These are phyloP conservation scores for Parathielavia hyrcaniae DNA, from an alignment of 495 filamentous ascomycete species.

Conservation along the genomic window DNA sequence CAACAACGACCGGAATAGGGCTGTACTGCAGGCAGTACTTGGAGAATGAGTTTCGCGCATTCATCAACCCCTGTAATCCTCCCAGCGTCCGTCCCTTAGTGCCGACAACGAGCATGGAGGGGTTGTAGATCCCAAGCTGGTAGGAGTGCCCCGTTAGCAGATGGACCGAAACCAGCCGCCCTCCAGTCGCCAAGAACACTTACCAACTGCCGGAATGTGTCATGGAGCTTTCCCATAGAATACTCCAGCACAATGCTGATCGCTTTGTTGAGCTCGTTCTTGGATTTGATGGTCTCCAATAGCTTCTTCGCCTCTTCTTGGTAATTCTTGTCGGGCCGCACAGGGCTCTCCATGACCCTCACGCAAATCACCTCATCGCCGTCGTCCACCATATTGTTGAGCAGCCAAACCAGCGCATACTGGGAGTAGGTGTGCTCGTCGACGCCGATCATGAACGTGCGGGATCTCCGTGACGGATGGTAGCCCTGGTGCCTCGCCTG, in stretches of 20 bases:
- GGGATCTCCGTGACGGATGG: conserved; percentile 70
- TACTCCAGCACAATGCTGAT: conserved; percentile 87
- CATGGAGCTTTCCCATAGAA: conserved; percentile 83
- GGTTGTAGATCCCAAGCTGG: conserved; percentile 90
- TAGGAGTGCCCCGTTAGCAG: background rate
- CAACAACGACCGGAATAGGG: conserved; percentile 94
- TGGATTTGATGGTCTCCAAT: conserved; percentile 71
- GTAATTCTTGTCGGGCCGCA: conserved; percentile 71
- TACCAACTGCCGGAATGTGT: conserved; percentile 90
- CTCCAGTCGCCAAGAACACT: background rate
- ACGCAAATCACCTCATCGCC: conserved; percentile 95
- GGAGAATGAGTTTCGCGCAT: conserved; percentile 74
- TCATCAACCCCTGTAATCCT: conserved; percentile 83
- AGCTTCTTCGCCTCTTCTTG: conserved; percentile 70
- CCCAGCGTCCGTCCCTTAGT: conserved; percentile 81
- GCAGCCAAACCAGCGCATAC: conserved; percentile 87
- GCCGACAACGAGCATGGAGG: conserved; percentile 90
- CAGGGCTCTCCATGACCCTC: conserved; percentile 80
- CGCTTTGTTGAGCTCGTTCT: conserved; percentile 77
- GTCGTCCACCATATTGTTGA: conserved; percentile 92
- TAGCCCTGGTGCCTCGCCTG: conserved; percentile 88
- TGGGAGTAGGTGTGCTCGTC: conserved; percentile 96
- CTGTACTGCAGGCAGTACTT: conserved; percentile 97
- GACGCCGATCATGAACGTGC: conserved; percentile 89
- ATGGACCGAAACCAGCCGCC: background rate